Evolutionary conservation across 768 basidiomycete species (phyloP).

Genomic region (Paxillus involutus): DNA sequence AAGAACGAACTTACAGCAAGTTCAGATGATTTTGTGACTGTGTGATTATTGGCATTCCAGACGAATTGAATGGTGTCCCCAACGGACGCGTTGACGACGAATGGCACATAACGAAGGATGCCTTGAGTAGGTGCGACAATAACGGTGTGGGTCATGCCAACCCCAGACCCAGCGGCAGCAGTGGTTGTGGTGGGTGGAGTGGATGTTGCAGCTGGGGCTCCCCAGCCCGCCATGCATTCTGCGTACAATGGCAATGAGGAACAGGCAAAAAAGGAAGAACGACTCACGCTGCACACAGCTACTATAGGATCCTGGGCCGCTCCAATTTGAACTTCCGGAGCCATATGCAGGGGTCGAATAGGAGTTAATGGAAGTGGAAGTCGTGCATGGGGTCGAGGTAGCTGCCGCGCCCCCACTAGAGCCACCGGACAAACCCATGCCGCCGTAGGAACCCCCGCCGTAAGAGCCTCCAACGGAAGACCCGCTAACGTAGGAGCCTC

Average conservation of each 20-base stretch:
- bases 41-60: slow-evolving; percentile 80
- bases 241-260: background rate
- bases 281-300: slow-evolving; percentile 68
- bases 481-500: background rate
- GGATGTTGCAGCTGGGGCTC: slow-evolving; percentile 31
- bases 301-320: slow-evolving; percentile 51
- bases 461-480: background rate
- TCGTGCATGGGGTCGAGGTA: background rate
- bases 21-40: slow-evolving; percentile 75
- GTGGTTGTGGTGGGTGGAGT: slow-evolving; percentile 21
- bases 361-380: slow-evolving; percentile 22
- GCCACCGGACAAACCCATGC: background rate
- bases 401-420: background rate
- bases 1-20: slow-evolving; percentile 32
- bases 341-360: slow-evolving; percentile 56
- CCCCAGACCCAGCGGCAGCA: slow-evolving; percentile 38
- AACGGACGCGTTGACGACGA: slow-evolving; percentile 70
- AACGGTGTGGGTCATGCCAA: slow-evolving; percentile 68
- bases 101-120: slow-evolving; percentile 73
- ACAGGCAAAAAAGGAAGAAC: slow-evolving; percentile 7
- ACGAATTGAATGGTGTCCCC: slow-evolving; percentile 77
- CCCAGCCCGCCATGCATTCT: slow-evolving; percentile 72
- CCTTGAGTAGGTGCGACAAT: slow-evolving; percentile 78
- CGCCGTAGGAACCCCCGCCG: background rate
- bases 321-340: slow-evolving; percentile 62